Base-by-base conservation (phyloP, 2,329 filamentous ascomycete species). In the Pseudogymnoascus sp. region DNA sequence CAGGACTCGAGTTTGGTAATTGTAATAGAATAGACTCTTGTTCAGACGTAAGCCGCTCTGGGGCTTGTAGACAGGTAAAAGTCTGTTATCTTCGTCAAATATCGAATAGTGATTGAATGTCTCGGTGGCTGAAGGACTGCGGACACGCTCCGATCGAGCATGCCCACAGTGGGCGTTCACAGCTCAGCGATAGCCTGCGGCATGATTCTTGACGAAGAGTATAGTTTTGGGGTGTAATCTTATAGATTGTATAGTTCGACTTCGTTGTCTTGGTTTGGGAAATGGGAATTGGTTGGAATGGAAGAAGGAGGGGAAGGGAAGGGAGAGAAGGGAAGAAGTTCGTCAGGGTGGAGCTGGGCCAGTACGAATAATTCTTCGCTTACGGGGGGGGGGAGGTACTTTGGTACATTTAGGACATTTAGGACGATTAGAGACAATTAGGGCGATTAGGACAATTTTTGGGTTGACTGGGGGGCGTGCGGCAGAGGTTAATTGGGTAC, bases 111-210 rank as follows among this genome's bases (percentile, higher is more conserved):
- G 78, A 81, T 84, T 83, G 80, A 81, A 81, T 79, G 80, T 82
- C 82, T 91, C 88, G 80, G 86, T 87, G 88, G 87, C 89, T 91
- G 88, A 85, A 86, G 88, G 88, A 91, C 90, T 92, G 84, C 86
- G 83, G 83, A 83, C 83, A 81, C 72, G 78, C 77, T 77, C 75
- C 72, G 74, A 72, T 72, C 70, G 74, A 74, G 74, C 77, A 77
- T 78, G 81, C 84, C 86, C 87, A 87, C 85, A 92, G 89, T 87
- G 86, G 86, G 83, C 78, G 84, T 91, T 92, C 92, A 95, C 88
- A 93, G 90, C 89, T 88, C 88, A 90, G 86, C 87, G 87, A 89
- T 80, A 82, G 87, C 86, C 86, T 81, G 85, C 84, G 84, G 85
- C 83, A 86, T 87, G 77, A 79, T 81, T 81, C 80, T 89, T 86